Evolutionary conservation across 2,329 filamentous ascomycete species (phyloP).

Genomic region (Plenodomus tracheiphilus): DNA sequence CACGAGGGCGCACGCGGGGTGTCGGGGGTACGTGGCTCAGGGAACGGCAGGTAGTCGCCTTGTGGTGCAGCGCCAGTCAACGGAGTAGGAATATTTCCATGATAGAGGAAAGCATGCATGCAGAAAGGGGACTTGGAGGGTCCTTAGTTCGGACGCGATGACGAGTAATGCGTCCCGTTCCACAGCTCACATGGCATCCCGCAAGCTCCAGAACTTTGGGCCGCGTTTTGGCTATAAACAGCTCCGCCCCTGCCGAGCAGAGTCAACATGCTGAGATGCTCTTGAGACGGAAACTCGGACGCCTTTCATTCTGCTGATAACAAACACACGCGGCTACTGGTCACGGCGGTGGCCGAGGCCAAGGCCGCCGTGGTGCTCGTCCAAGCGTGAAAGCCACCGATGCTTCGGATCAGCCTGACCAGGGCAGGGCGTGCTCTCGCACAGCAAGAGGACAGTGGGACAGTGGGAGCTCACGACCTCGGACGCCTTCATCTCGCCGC

Average conservation of each 20-base stretch:
- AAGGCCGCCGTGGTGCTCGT: not conserved
- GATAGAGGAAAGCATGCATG: conserved; percentile 11
- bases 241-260: not conserved
- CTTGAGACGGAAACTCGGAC: not conserved
- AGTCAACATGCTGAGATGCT: too few species aligned
- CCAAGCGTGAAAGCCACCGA: not conserved
- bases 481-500: too few species aligned
- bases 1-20: conserved; percentile 19
- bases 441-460: too few species aligned
- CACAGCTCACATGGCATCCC: conserved; percentile 21
- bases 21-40: conserved; percentile 7
- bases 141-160: conserved; percentile 19
- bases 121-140: conserved; percentile 21
- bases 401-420: not conserved
- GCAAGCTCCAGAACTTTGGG: conserved; percentile 21
- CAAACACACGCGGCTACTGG: not conserved
- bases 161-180: conserved; percentile 25
- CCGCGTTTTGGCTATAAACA: conserved; percentile 15
- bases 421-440: too few species aligned
- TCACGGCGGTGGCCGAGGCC: not conserved
- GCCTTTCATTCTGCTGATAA: not conserved
- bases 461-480: too few species aligned
- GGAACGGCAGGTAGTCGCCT: not conserved
- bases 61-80: conserved; percentile 2
- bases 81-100: conserved; percentile 18